Conservation (phyloP, 2,329 filamentous ascomycete species). For the Sarocladium strictum region DNA sequence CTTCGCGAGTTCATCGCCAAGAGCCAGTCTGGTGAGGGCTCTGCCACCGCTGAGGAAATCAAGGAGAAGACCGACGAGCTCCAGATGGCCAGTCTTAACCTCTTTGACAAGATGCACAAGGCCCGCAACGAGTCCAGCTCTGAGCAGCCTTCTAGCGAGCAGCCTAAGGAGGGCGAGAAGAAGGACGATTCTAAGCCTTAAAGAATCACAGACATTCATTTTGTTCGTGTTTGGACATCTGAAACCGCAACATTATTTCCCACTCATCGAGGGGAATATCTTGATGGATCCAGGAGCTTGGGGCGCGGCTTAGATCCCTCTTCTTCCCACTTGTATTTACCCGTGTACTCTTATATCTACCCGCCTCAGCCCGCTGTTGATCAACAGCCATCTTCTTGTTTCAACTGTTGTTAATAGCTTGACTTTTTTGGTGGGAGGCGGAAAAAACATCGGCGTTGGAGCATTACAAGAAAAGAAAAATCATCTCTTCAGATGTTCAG, state of each 20-base stretch:
- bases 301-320: conserved; percentile 28
- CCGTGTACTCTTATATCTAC: conserved; percentile 43
- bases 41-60: conserved; percentile 81
- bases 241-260: neutral
- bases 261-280: conserved; percentile 17
- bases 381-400: conserved; percentile 31
- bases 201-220: conserved; percentile 21
- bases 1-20: conserved; percentile 89
- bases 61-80: conserved; percentile 99
- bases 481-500: neutral
- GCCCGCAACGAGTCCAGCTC: conserved; percentile 63
- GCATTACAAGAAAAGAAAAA: conserved; percentile 5
- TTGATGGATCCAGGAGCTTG: conserved; percentile 21
- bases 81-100: conserved; percentile 88
- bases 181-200: conserved; percentile 68
- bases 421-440: neutral
- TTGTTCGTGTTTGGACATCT: neutral
- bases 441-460: conserved; percentile 5
- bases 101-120: conserved; percentile 99
- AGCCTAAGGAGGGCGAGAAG: conserved; percentile 65
- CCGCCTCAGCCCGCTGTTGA: conserved; percentile 27
- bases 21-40: conserved; percentile 88
- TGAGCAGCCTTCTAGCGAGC: conserved; percentile 41
- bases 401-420: conserved; percentile 28
- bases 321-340: conserved; percentile 34